Conservation (phyloP, 768 basidiomycete genomes). For the Guyanaporus albipodus region DNA sequence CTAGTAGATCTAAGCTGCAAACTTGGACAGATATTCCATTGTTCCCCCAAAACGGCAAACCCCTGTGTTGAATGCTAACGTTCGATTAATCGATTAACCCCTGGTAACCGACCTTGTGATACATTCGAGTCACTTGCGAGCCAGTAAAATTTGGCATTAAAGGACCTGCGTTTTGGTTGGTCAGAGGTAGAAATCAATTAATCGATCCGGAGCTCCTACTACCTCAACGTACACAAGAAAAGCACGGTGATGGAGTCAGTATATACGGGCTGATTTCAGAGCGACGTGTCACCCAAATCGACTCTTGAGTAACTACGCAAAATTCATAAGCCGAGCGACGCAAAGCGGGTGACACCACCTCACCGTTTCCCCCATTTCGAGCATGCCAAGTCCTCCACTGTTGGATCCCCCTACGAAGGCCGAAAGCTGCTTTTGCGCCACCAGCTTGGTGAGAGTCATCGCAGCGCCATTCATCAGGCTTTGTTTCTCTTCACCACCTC, state of each 20-base stretch:
- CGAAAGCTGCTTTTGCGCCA: slow-evolving; percentile 58
- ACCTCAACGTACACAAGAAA: too few species aligned
- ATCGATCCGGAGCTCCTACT: too few species aligned
- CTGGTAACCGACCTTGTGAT: neutral
- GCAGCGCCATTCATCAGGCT: slow-evolving; percentile 83
- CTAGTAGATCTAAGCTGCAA: neutral
- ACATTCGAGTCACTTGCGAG: neutral
- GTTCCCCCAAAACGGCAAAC: neutral
- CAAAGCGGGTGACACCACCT: neutral
- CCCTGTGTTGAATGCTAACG: too few species aligned
- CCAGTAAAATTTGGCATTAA: too few species aligned
- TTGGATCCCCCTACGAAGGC: slow-evolving; percentile 50
- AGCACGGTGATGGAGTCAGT: too few species aligned
- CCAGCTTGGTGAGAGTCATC: slow-evolving; percentile 79
- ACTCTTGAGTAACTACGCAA: slow-evolving; percentile 13
- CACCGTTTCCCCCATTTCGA: slow-evolving; percentile 53
- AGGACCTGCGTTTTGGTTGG: too few species aligned
- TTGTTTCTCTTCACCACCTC: slow-evolving; percentile 64
- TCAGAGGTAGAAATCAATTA: too few species aligned
- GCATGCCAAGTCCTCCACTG: slow-evolving; percentile 62
- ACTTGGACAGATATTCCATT: neutral
- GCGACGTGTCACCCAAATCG: slow-evolving; percentile 6
- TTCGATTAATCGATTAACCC: too few species aligned
- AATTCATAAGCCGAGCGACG: neutral
- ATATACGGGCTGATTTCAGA: neutral